Conservation (phyloP, 495 filamentous ascomycete genomes). For the Aspergillus leporis region DNA sequence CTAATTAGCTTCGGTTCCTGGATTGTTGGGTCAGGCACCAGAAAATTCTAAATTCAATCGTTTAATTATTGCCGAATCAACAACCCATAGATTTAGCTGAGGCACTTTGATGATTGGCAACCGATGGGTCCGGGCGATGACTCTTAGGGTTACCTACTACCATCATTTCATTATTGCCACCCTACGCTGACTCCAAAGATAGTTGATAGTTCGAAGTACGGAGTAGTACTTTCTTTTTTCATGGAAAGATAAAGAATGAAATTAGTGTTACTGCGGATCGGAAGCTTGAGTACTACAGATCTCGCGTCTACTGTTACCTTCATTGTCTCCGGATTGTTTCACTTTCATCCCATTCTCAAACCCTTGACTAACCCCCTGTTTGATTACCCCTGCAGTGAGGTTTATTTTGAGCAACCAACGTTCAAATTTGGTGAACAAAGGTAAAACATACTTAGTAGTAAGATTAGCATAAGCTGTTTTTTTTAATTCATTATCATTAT, state of each 20-base stretch:
- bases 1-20: slow-evolving; percentile 16
- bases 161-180: no score
- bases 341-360: slow-evolving; percentile 1
- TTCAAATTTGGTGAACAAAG: not conserved
- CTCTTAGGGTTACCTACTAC: not conserved
- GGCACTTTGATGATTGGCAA: no score
- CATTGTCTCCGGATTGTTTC: slow-evolving; percentile 6
- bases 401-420: slow-evolving; percentile 11
- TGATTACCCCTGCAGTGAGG: slow-evolving; percentile 8
- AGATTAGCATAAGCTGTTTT: not conserved
- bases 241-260: no score
- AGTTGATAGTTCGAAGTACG: no score
- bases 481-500: not conserved
- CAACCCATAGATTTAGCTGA: no score
- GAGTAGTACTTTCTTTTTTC: not conserved
- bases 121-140: not conserved
- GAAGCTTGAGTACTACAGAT: not conserved
- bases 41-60: not conserved
- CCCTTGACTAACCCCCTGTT: slow-evolving; percentile 13
- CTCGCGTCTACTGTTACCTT: not conserved
- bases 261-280: no score
- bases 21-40: slow-evolving; percentile 5
- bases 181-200: not conserved
- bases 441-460: not conserved
- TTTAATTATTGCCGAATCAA: no score